These are phyloP conservation scores for Heliamphora exappendiculata DNA, from an alignment of 148 eudicot species.

Conservation along the genomic window DNA sequence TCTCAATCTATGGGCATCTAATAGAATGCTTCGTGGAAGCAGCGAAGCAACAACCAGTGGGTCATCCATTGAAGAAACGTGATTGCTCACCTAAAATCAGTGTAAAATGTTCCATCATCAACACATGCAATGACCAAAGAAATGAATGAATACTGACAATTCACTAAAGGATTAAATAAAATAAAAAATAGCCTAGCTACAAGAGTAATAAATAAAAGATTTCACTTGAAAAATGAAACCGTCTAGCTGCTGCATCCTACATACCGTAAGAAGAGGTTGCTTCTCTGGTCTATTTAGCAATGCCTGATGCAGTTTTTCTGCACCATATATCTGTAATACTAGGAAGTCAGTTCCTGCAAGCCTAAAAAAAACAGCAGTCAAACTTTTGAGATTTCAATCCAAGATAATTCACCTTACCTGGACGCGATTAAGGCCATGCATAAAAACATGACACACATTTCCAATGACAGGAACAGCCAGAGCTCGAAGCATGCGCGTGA, in stretches of 20 bases:
- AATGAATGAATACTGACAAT: background rate
- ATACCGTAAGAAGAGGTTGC: constrained; percentile 72
- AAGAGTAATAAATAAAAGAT: background rate
- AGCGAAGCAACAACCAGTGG: constrained; percentile 81
- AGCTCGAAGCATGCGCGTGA: constrained; percentile 77
- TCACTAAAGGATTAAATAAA: background rate
- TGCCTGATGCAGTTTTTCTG: constrained; percentile 65
- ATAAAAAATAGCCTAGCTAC: background rate
- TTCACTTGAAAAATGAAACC: background rate
- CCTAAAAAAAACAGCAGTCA: background rate
- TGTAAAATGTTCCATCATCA: background rate
- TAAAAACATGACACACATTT: constrained; percentile 87
- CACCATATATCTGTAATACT: constrained; percentile 64
- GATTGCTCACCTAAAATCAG: constrained; percentile 77
- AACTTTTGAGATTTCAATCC: background rate
- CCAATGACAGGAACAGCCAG: constrained; percentile 89
- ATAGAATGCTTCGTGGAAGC: constrained; percentile 61
- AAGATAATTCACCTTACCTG: constrained; percentile 37
- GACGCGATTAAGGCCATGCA: constrained; percentile 82
- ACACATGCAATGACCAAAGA: background rate
- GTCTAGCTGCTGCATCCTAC: constrained; percentile 1
- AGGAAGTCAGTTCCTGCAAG: constrained; percentile 1
- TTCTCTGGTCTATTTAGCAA: constrained; percentile 52
- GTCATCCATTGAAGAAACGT: constrained; percentile 91
- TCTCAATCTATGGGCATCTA: constrained; percentile 73